Percentiles rank a stretch among this genome's conserved stretches.
These are phyloP conservation scores for Trametes punicea DNA, from an alignment of 768 basidiomycete genomes.

Conservation along the genomic window DNA sequence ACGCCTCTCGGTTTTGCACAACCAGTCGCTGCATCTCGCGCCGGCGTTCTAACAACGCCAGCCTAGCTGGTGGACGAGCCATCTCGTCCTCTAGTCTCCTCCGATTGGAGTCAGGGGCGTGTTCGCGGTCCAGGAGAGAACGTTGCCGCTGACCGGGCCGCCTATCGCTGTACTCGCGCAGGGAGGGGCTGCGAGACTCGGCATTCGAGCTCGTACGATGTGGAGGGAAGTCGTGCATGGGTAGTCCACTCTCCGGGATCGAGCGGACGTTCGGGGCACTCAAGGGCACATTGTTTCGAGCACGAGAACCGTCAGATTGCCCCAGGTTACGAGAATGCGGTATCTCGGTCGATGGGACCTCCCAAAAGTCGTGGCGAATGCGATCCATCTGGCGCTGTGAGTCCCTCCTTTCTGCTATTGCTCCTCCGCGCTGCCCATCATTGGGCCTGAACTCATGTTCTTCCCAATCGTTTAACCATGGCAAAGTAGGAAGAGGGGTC, in stretches of 20 bases:
- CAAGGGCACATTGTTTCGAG: too few species aligned
- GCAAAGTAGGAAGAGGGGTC: neutral
- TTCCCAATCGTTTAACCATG: too few species aligned
- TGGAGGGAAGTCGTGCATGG: neutral
- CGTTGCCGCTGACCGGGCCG: slow-evolving; percentile 1
- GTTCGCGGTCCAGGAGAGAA: slow-evolving; percentile 15
- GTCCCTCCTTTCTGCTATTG: too few species aligned
- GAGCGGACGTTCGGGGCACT: neutral
- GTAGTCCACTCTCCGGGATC: too few species aligned
- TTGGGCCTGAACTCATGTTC: too few species aligned
- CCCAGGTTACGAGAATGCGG: too few species aligned
- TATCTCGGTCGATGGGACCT: too few species aligned
- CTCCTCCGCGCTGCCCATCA: too few species aligned
- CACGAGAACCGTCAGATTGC: too few species aligned
- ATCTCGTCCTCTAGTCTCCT: neutral
- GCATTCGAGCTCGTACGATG: too few species aligned
- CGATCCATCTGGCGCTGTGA: too few species aligned
- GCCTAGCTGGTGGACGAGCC: neutral
- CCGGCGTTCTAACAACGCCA: neutral
- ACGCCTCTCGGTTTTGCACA: neutral
- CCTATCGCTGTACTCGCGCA: neutral
- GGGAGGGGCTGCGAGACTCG: slow-evolving; percentile 3
- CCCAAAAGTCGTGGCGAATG: too few species aligned
- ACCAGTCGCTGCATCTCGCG: neutral
- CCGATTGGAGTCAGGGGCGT: neutral